These are phyloP conservation scores for Fagus sylvatica DNA, from an alignment of 306 rosid genomes.

Conservation along the genomic window DNA sequence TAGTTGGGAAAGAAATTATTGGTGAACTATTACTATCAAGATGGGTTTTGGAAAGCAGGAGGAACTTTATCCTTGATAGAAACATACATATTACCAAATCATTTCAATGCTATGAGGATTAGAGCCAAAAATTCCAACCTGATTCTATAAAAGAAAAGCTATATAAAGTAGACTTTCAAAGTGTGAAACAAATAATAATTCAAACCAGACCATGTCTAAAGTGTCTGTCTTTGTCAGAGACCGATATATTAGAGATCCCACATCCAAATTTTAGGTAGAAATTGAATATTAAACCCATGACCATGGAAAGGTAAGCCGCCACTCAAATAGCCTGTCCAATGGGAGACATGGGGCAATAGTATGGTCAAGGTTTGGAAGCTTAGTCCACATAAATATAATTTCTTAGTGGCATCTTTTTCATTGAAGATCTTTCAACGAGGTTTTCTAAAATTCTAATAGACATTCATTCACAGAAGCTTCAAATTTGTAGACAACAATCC, in stretches of 20 bases:
- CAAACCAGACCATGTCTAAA: slow-evolving; percentile 2
- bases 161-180: neutral
- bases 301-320: slow-evolving; percentile 35
- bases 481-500: slow-evolving; percentile 3
- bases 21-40: neutral
- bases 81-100: neutral
- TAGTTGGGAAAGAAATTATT: slow-evolving; percentile 13
- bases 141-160: neutral
- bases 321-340: slow-evolving; percentile 26
- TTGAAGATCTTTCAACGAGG: neutral
- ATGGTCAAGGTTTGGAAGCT: slow-evolving; percentile 39
- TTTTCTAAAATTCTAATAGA: neutral
- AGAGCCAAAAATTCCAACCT: too few species aligned
- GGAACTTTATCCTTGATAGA: slow-evolving; percentile 2
- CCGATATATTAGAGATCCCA: slow-evolving; percentile 30
- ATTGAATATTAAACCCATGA: slow-evolving; percentile 12
- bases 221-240: slow-evolving; percentile 43
- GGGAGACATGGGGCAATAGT: slow-evolving; percentile 22
- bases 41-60: slow-evolving; percentile 22
- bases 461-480: neutral
- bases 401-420: neutral
- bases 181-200: slow-evolving; percentile 17
- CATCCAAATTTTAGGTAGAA: slow-evolving; percentile 20
- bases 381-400: slow-evolving; percentile 23
- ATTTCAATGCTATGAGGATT: neutral